Base-by-base conservation (phyloP, 306 rosid species). In the Vigna mungo region DNA sequence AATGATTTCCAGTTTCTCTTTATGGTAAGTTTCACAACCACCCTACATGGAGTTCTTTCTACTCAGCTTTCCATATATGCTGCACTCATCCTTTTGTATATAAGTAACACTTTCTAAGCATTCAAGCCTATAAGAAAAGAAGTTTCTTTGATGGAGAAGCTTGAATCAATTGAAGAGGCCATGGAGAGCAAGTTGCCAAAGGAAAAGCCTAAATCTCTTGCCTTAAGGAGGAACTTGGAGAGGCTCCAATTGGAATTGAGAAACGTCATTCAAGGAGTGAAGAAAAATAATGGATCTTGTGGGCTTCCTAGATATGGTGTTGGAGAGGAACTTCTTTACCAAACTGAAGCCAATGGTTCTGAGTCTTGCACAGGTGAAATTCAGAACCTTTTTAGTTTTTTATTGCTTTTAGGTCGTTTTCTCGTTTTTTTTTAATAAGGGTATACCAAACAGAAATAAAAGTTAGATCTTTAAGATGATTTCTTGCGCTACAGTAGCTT, bases 401-500 rank as follows among this genome's bases (percentile, higher is more conserved):
- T 9, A 21, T 17, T 25, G 25, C 52, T 16, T 39, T 11, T 70
- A 44, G 51, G 67, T 56, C 41, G 18, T 27, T 7, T 21, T 76
- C n/a, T 15, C 7, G 41, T 15, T 18, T 17, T 49, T 49, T 52
- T 3, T n/a, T 52, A 17, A 16, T 17, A 52, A 4, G 18, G 54
- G 9, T 9, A 49, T 36, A 14, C 16, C 18, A 30, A 7, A 63
- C 9, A 6, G 7, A 36, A 36, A 36, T 6, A 7, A 36, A 36
- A 6, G 6, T 36, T 36, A 36, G 7, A 36, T 6, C 41, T 6
- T 36, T 36, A 6, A 36, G 6, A 36, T 36, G 39, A 25, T 39
- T 78, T 65, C 9, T 70, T 79, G 44, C 74, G 82, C 21, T 34
- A 11, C 67, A 56, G 6, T 66, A 55, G 13, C 77, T 64, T 76